These are phyloP conservation scores for Pleurotus salmoneostramineus DNA, from an alignment of 768 basidiomycete species.

Conservation along the genomic window DNA sequence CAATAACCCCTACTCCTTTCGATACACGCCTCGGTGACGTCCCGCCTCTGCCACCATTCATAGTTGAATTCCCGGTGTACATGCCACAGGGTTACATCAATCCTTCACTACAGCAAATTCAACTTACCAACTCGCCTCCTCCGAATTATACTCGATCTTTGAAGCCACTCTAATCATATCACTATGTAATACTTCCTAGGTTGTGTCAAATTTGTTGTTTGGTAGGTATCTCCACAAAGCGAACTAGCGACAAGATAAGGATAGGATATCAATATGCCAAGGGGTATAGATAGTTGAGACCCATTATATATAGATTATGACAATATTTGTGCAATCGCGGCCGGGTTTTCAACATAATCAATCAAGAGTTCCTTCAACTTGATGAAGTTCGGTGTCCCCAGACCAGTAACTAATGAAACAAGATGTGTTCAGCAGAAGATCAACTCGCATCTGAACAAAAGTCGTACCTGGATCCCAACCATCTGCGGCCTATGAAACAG, in stretches of 20 bases:
- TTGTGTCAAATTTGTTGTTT: no score
- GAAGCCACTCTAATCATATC: no score
- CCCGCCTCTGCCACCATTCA: no score
- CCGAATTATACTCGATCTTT: no score
- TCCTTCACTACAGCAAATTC: no score
- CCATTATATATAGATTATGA: neutral
- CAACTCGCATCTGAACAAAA: neutral
- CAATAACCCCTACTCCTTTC: no score
- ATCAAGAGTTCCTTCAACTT: constrained; percentile 37
- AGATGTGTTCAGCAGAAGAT: neutral
- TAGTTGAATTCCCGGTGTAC: no score
- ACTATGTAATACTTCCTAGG: no score
- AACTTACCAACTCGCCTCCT: no score
- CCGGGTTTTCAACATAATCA: neutral
- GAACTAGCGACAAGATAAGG: neutral
- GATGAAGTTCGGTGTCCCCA: constrained; percentile 51
- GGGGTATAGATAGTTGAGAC: constrained; percentile 1
- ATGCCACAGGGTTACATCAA: no score
- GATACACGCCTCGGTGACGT: no score
- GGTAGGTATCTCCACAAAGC: neutral
- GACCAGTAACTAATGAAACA: constrained; percentile 40
- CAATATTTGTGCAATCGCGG: no score
- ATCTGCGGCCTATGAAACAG: constrained; percentile 13
- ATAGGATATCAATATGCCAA: neutral
- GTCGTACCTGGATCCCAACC: constrained; percentile 20